Evolutionary conservation across 2,329 filamentous ascomycete genomes (phyloP), one percentile per base, ranked within the genome.

Genomic region (Coniochaeta sp.): DNA sequence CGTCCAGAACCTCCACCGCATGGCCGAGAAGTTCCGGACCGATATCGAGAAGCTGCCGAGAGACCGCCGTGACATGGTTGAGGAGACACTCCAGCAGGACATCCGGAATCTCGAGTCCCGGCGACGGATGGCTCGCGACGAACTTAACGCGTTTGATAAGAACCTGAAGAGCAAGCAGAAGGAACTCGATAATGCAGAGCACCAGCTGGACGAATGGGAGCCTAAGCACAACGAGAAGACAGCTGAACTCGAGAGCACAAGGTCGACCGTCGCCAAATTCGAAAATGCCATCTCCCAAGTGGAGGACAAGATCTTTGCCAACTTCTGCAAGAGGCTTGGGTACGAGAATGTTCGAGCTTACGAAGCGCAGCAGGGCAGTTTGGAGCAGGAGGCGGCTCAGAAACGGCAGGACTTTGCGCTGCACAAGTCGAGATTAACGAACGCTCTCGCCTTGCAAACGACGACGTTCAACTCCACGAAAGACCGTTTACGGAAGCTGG

Each of bases 281-380:
- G 71, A 74, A 54, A 67, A 71, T 48, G 82, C 87, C 1, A 88
- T 97, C 55, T 81, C 86, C 40, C 78, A 82, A 51, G 88, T 96
- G 16, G 91, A 96, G 65, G 94, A 99, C 65, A 81, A 91, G 60
- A 79, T 99, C 27, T 99, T 96, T 67, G 77, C 78, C 20, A 77
- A 77, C 35, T 99, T 99, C 71, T 99, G 94, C 71, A 81, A 83
- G 60, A 83, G 88, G 51, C 82, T 96, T 18, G 90, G 91, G 1
- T 97, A 96, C 66, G 78, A 82, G 53, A 86, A 95, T 61, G 95
- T 99, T 57, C 88, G 92, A 53, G 88, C 90, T 53, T 99, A 97
- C 62, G 91, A 97, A 65, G 87, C 87, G 24, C 91, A 95, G 59
- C 94, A 97, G 69, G 92, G 94, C 48, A 91, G 87, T 38, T 74